phyloP scores from a whole-genome alignment of 768 basidiomycete genomes.

The Tephrocybe rancida region DNA sequence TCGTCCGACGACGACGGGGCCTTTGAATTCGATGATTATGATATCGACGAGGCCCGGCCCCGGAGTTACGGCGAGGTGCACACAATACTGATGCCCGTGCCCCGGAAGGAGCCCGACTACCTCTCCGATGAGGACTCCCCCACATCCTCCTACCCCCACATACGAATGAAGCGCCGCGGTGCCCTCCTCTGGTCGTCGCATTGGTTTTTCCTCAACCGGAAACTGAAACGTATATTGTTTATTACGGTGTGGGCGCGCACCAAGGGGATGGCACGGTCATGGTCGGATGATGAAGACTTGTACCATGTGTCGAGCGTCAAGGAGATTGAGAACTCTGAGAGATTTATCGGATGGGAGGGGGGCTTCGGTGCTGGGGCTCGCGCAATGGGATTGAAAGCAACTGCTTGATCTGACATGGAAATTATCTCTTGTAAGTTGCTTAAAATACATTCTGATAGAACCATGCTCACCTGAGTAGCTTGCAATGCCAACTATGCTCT shows the following conservation, averaged over 20 bases:
- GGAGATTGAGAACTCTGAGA: slow-evolving; percentile 47
- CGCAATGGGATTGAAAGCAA: slow-evolving; percentile 61
- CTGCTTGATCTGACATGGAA: slow-evolving; percentile 13
- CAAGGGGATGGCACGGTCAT: slow-evolving; percentile 54
- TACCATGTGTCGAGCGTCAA: slow-evolving; percentile 29
- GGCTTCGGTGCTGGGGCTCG: slow-evolving; percentile 79
- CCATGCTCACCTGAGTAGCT: slow-evolving; percentile 6
- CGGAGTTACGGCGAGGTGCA: slow-evolving; percentile 38
- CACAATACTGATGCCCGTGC: slow-evolving; percentile 40
- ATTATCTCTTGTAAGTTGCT: slow-evolving; percentile 7
- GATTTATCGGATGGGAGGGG: slow-evolving; percentile 84
- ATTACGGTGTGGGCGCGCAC: slow-evolving; percentile 90
- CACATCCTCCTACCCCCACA: slow-evolving; percentile 42
- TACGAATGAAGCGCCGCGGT: slow-evolving; percentile 64
- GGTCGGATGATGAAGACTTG: slow-evolving; percentile 54
- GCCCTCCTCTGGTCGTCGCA: slow-evolving; percentile 94
- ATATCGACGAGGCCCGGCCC: slow-evolving; percentile 59
- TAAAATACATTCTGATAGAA: background rate
- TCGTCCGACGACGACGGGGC: slow-evolving; percentile 73
- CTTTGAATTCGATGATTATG: slow-evolving; percentile 83
- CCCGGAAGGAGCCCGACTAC: slow-evolving; percentile 40
- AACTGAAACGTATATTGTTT: slow-evolving; percentile 90
- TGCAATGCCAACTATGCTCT: background rate
- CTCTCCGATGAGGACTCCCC: slow-evolving; percentile 38
- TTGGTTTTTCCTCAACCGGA: slow-evolving; percentile 96